These are phyloP conservation scores for Asparagopsis taxiformis DNA, from an alignment of 31 red algal genomes.

Conservation along the genomic window DNA sequence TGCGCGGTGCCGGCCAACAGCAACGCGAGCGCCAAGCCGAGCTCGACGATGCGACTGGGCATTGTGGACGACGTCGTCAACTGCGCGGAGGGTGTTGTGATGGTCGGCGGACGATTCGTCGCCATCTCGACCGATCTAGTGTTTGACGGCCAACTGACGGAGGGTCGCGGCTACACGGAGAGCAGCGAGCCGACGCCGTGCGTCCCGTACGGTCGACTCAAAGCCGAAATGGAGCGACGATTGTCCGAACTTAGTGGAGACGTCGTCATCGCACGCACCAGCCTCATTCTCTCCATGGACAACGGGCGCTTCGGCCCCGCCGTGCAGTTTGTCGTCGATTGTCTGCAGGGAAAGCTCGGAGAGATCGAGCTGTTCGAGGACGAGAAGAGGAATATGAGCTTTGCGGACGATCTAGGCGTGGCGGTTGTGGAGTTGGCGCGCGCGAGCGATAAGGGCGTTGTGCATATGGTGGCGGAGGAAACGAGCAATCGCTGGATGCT, in stretches of 20 bases:
- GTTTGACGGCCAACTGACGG: conserved; percentile 63
- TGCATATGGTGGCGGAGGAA: conserved; percentile 82
- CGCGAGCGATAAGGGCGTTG: conserved; percentile 30
- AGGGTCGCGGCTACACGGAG: conserved; percentile 45
- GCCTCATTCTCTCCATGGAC: conserved; percentile 79
- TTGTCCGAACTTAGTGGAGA: conserved; percentile 43
- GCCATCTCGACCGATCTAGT: conserved; percentile 88
- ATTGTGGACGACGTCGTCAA: conserved; percentile 93
- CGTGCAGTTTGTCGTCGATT: conserved; percentile 65
- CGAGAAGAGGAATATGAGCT: conserved; percentile 91
- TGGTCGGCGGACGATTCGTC: conserved; percentile 71
- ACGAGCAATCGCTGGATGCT: conserved; percentile 78
- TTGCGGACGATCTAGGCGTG: conserved; percentile 78
- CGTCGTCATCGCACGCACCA: conserved; percentile 81
- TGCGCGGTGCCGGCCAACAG: conserved; percentile 87
- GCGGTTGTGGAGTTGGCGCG: conserved; percentile 81
- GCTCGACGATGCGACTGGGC: conserved; percentile 46
- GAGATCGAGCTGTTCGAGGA: conserved; percentile 81
- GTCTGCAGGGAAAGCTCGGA: conserved; percentile 44
- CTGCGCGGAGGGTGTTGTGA: conserved; percentile 54
- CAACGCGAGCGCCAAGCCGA: conserved; percentile 56
- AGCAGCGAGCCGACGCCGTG: conserved; percentile 31
- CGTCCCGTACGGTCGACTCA: conserved; percentile 80
- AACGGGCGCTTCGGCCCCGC: conserved; percentile 49
- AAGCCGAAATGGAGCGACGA: conserved; percentile 83